Percentiles rank a stretch among this genome's conserved stretches.
Conservation (phyloP, 768 basidiomycete species). For the Lactarius tabidus region DNA sequence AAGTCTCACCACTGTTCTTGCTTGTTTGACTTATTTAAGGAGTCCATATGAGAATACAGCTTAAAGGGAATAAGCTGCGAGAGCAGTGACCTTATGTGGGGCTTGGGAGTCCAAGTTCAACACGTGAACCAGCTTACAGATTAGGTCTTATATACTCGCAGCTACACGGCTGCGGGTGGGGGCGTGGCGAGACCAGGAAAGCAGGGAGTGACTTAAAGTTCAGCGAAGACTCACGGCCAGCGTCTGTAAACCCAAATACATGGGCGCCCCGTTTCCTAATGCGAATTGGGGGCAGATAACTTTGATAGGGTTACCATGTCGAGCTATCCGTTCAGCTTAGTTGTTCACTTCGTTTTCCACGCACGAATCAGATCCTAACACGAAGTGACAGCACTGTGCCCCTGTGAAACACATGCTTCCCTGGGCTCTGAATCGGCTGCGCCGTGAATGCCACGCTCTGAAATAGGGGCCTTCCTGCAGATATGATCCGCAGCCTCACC, state of each 20-base stretch:
- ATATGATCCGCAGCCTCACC: no score
- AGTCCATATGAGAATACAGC: conserved; percentile 10
- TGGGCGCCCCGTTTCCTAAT: conserved; percentile 18
- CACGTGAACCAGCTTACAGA: neutral
- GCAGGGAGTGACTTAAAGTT: conserved; percentile 4
- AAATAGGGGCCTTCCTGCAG: no score
- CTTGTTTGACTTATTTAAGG: neutral
- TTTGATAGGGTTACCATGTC: conserved; percentile 3
- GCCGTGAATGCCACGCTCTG: no score
- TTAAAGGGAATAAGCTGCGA: conserved; percentile 2
- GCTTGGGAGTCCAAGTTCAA: conserved; percentile 10
- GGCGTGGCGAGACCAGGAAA: conserved; percentile 2
- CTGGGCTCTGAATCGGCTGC: no score
- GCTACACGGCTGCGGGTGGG: conserved; percentile 2
- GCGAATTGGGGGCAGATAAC: neutral
- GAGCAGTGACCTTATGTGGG: conserved; percentile 1
- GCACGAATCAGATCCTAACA: no score
- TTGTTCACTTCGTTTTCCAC: no score
- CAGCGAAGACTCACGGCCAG: conserved; percentile 5
- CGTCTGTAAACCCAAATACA: conserved; percentile 21
- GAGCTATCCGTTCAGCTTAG: neutral
- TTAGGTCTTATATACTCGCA: conserved; percentile 13
- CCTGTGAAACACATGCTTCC: no score
- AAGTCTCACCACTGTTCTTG: conserved; percentile 22
- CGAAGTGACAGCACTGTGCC: no score